Base-by-base conservation (phyloP, 2,329 filamentous ascomycete genomes). In the Claviceps digitariae region DNA sequence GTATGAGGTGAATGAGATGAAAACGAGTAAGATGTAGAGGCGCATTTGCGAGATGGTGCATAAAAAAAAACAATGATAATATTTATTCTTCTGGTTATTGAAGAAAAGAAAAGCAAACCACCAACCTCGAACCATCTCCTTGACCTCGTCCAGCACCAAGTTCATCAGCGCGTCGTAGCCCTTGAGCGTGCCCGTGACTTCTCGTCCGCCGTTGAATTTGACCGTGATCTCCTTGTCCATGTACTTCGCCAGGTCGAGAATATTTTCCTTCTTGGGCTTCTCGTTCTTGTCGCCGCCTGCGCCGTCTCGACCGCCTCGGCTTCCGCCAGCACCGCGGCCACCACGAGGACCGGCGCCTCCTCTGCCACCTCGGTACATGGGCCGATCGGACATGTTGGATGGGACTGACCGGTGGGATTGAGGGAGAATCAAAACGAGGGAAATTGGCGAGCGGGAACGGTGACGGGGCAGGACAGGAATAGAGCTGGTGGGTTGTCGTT, bases 151-250 rank as follows among this genome's bases (percentile, higher is more conserved):
- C 54, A 98, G 75, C 27, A 98, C 93, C 57, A 98, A 77, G 68
- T 98, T 98, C 90, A 97, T 97, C 56, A 98, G 77, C 62, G 93
- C 90, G 67, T 98, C 93, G 68, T 90, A 97, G 57, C 93, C 93
- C 70, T 97, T 97, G 44, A 98, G 76, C 1, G 82, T 88, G 51
- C 93, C 93, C 50, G 83, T 84, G 54, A 95, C 91, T 76, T 96
- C 90, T 56, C 91, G 76, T 1, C 93, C 93, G 44, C 93, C 93
- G 65, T 89, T 96, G 70, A 98, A 97, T 72, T 97, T 97, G 67
- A 98, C 90, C 10, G 80, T 86, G 61, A 98, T 89, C 66, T 86
- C 79, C 79, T 96, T 95, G 70, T 98, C 90, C 86, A 95, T 90
- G 71, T 97, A 98, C 74, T 95, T 95, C 66, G 78, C 82, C 63